Evolutionary conservation across 306 rosid genomes (phyloP).

Genomic region (Vigna hirtella): DNA sequence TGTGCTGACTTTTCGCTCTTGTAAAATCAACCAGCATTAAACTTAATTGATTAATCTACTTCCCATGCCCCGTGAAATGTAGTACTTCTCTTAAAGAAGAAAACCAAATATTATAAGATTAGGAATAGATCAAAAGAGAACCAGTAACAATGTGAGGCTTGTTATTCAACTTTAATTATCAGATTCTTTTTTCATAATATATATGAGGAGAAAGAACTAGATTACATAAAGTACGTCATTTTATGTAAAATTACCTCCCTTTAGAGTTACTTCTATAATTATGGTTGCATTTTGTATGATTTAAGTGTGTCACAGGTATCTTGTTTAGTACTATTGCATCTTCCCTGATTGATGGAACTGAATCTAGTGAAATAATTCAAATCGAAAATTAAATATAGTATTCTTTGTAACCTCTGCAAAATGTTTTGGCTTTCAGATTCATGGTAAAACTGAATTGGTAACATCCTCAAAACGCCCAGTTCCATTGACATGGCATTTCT

Average conservation of each 20-base stretch:
- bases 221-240: conserved; percentile 6
- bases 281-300: conserved; percentile 28
- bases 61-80: background rate
- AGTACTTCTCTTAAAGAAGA: background rate
- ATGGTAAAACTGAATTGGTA: conserved; percentile 91
- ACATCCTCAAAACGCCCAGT: conserved; percentile 93
- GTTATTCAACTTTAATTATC: conserved; percentile 16
- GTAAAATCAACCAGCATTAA: background rate
- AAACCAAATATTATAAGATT: background rate
- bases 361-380: conserved; percentile 11
- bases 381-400: conserved; percentile 1
- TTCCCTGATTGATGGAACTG: conserved; percentile 27
- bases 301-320: conserved; percentile 2
- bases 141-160: background rate
- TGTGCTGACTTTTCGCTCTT: background rate
- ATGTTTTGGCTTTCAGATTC: conserved; percentile 68
- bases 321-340: conserved; percentile 35
- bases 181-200: background rate
- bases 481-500: conserved; percentile 95
- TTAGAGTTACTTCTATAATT: conserved; percentile 7
- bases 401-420: conserved; percentile 16
- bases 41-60: background rate
- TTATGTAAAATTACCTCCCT: conserved; percentile 37
- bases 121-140: background rate
- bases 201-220: conserved; percentile 31